These are phyloP conservation scores for Suhomyces kunorum DNA, from an alignment of 1,139 yeast genomes.

Conservation along the genomic window DNA sequence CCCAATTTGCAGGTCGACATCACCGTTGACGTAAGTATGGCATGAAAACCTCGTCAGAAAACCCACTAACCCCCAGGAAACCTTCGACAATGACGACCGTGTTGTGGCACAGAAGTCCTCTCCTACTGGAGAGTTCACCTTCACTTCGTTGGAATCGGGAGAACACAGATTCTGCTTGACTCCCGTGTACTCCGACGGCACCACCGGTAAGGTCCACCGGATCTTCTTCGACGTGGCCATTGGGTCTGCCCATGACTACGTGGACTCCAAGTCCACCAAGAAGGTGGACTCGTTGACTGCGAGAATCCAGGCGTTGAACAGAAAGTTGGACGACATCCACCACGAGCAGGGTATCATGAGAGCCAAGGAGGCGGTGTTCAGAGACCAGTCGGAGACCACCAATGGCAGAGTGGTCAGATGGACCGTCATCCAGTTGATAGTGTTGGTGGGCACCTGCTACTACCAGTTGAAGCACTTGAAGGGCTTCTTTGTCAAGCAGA, in stretches of 20 bases:
- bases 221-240: constrained; percentile 49
- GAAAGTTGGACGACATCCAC: constrained; percentile 46
- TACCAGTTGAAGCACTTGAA: constrained; percentile 54
- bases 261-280: constrained; percentile 48
- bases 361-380: constrained; percentile 49
- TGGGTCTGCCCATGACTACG: constrained; percentile 51
- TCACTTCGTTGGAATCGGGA: constrained; percentile 38
- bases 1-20: constrained; percentile 38
- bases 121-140: constrained; percentile 44
- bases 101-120: constrained; percentile 44
- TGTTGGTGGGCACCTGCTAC: constrained; percentile 49
- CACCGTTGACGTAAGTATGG: constrained; percentile 39
- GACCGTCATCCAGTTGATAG: constrained; percentile 48
- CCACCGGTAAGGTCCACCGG: constrained; percentile 37
- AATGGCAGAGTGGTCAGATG: constrained; percentile 49
- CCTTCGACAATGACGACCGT: constrained; percentile 49
- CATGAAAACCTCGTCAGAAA: not conserved
- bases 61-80: constrained; percentile 30
- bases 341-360: constrained; percentile 50
- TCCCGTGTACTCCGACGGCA: constrained; percentile 43
- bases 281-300: constrained; percentile 46
- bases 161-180: constrained; percentile 52
- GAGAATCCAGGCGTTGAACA: constrained; percentile 42
- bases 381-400: constrained; percentile 50
- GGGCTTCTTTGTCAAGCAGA: constrained; percentile 53